Evolutionary conservation across 768 basidiomycete species (phyloP), one percentile per base, ranked within the genome.

Genomic region (Austroboletus eburneus): DNA sequence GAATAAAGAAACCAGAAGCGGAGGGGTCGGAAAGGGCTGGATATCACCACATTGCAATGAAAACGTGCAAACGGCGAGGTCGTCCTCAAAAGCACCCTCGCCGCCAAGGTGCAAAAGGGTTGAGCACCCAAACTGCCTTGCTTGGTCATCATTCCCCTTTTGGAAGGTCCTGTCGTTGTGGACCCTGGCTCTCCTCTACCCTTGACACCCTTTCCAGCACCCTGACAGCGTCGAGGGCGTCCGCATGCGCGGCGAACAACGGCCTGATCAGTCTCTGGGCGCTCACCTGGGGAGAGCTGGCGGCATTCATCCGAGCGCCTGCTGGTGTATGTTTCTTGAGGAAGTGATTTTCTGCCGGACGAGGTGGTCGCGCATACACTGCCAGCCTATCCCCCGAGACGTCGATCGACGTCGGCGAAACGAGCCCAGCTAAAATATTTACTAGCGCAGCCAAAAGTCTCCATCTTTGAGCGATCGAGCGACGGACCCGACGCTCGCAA

Each of bases 291-390:
- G 39, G 55, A 33, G 17, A 25, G 7, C 33, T 41, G 27, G 27
- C 20, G 14, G 8, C 10, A 18, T 18, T 13, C 16, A 6, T 16
- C 29, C 35, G 13, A 18, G 27, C 22, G 3, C 16, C 14, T 6
- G 21, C 12, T 22, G 6, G 16, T 1, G 29, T 17, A 21, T 17
- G 21, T 34, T n/a, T 34, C 25, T 33, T 41, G 58, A 79, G 69
- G 51, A 69, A 77, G 0, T 63, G 61, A 57, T 74, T 79, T 18
- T 57, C 57, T 1, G 70, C 68, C 0, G 75, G 75, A 5, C 63
- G 59, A 7, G 57, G 58, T 1, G 74, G 74, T 18, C 69, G 72
- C 10, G 61, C 63, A 51, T 76, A 76, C 1, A 51, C 53, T 20
- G 55, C 56, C n/a, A 76, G 20, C 42, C 63, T 54, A n/a, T 45